A percentile compares a stretch with the other conserved stretches of the same genome.
Conservation (phyloP, 2,329 filamentous ascomycete genomes). For the Hypoxylon sp. region DNA sequence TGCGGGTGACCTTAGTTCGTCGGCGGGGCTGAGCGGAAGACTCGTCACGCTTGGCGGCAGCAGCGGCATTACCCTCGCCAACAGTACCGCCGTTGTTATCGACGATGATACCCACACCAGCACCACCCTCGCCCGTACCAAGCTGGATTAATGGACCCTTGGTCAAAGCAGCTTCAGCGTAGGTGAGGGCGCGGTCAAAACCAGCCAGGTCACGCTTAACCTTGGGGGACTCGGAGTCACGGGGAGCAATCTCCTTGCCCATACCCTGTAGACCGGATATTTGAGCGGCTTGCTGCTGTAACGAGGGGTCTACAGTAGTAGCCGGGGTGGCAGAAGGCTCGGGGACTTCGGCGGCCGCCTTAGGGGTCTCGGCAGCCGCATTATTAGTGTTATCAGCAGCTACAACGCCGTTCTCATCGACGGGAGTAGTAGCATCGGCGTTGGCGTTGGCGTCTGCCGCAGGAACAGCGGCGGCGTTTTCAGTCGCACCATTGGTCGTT, state of each 20-base stretch:
- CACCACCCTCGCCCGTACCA: slow-evolving; percentile 58
- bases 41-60: slow-evolving; percentile 48
- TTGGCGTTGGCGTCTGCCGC: slow-evolving; percentile 39
- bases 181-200: slow-evolving; percentile 60
- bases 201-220: slow-evolving; percentile 58
- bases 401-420: slow-evolving; percentile 15
- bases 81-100: slow-evolving; percentile 55
- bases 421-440: slow-evolving; percentile 38
- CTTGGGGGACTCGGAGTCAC: slow-evolving; percentile 50
- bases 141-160: slow-evolving; percentile 59
- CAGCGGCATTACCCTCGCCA: slow-evolving; percentile 33
- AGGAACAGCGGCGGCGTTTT: slow-evolving; percentile 47
- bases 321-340: slow-evolving; percentile 29
- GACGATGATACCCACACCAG: slow-evolving; percentile 60
- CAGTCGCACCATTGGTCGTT: slow-evolving; percentile 39
- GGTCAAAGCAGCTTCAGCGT: slow-evolving; percentile 58
- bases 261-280: slow-evolving; percentile 63
- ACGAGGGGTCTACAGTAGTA: slow-evolving; percentile 52
- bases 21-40: slow-evolving; percentile 53
- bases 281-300: slow-evolving; percentile 59
- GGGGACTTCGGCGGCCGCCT: slow-evolving; percentile 20
- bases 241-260: slow-evolving; percentile 65
- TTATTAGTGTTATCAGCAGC: slow-evolving; percentile 34
- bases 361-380: slow-evolving; percentile 34
- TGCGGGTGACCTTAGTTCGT: slow-evolving; percentile 62